Conservation (phyloP, 2,329 filamentous ascomycete species). For the Penicillium sp. region DNA sequence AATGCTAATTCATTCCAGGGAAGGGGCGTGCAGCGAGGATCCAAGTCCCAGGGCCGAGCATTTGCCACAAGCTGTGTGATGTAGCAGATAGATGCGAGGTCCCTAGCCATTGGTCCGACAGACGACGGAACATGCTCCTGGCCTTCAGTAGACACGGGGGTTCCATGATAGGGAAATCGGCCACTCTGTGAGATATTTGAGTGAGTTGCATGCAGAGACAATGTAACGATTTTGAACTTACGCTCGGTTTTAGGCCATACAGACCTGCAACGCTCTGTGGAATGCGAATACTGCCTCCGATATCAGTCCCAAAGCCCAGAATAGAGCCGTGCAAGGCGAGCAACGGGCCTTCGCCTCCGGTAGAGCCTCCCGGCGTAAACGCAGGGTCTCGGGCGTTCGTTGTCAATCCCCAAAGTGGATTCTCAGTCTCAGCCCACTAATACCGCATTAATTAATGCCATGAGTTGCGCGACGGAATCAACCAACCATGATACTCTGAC, state of each 20-base stretch:
- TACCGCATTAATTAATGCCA: background rate
- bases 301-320: slow-evolving; percentile 57
- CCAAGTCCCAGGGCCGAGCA: slow-evolving; percentile 57
- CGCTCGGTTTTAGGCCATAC: slow-evolving; percentile 53
- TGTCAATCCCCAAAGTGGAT: slow-evolving; percentile 57
- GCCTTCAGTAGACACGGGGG: slow-evolving; percentile 65
- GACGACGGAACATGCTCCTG: slow-evolving; percentile 68
- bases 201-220: background rate
- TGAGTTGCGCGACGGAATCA: background rate
- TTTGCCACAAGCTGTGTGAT: slow-evolving; percentile 55
- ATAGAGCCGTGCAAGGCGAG: slow-evolving; percentile 48
- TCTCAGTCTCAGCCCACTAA: slow-evolving; percentile 60
- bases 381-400: slow-evolving; percentile 48
- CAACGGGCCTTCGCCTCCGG: slow-evolving; percentile 50
- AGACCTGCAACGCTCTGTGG: slow-evolving; percentile 54
- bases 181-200: slow-evolving; percentile 49
- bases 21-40: slow-evolving; percentile 59
- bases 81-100: slow-evolving; percentile 54
- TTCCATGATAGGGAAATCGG: slow-evolving; percentile 62
- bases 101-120: slow-evolving; percentile 63
- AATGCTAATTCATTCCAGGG: slow-evolving; percentile 58
- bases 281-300: slow-evolving; percentile 57
- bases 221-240: slow-evolving; percentile 20
- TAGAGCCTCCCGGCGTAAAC: slow-evolving; percentile 55
- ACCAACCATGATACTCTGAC: slow-evolving; percentile 58